Conservation (phyloP, 2,329 filamentous ascomycete species). For the Colletotrichum coccodes region DNA sequence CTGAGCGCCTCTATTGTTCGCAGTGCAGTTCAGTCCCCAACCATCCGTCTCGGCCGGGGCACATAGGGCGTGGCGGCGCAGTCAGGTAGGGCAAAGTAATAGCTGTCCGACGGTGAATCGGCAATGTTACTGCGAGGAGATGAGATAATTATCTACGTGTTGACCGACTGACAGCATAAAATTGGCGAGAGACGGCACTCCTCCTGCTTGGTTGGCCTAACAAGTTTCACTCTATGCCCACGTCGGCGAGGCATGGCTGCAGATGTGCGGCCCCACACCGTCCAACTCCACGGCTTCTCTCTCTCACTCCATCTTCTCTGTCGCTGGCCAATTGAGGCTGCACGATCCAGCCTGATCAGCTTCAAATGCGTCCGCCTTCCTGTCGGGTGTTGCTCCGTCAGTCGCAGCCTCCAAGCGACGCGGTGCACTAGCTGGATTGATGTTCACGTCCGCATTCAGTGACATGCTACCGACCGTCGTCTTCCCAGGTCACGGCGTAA, state of each 20-base stretch:
- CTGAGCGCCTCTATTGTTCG: background rate
- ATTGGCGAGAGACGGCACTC: constrained; percentile 2
- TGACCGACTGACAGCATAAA: background rate
- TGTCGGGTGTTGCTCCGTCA: background rate
- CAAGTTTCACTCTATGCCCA: constrained; percentile 16
- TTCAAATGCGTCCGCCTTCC: constrained; percentile 23
- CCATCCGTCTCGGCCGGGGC: background rate
- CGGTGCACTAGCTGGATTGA: constrained; percentile 1
- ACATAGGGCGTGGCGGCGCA: background rate
- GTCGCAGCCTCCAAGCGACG: constrained; percentile 9
- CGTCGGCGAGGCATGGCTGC: constrained; percentile 23
- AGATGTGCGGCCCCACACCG: constrained; percentile 6
- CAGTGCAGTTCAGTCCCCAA: background rate
- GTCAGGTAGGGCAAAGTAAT: background rate
- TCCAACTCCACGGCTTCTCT: constrained; percentile 10
- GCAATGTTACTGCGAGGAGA: background rate
- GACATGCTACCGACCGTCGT: background rate
- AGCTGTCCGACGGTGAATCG: background rate
- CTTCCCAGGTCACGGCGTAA: background rate
- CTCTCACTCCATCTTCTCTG: background rate
- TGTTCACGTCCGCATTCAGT: background rate
- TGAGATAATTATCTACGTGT: constrained; percentile 1
- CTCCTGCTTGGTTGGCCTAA: constrained; percentile 13
- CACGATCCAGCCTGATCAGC: constrained; percentile 1
- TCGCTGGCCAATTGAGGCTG: constrained; percentile 12